Base-by-base conservation (phyloP, 2,329 filamentous ascomycete species). In the Alternaria sp. region DNA sequence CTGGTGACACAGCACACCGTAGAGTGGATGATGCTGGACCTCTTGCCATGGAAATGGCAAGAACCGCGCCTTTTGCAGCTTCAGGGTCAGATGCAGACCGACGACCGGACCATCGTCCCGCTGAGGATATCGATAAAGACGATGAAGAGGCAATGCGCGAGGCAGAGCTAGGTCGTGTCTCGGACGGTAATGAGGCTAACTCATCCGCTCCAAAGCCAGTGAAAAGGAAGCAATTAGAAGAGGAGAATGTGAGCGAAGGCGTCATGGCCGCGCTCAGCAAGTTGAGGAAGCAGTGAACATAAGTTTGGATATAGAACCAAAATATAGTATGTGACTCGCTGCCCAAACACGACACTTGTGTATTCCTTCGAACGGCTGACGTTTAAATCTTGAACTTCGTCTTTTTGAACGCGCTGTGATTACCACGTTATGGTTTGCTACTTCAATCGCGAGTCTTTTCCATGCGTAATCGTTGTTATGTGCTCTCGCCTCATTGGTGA, bases 241-340 rank as follows among this genome's bases (percentile, higher is more conserved):
- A 82, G 14, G 81, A 83, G 49, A 77, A 79, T n/a, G 70, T 88
- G 61, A 85, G 81, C 65, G 85, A 87, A 49, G 87, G 87, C 9
- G 83, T 89, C 51, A 82, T 84, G 78, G 85, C 85, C 30, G 87
- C 87, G 5, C 72, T 89, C 51, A 84, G 82, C 48, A 88, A 83
- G 66, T 72, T 89, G 49, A 79, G 87, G 61, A 70, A 79, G 51
- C 70, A 76, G 48, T 77, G 58, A 49, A 36, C 11, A 26, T 2
- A 18, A 11, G 20, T 42, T 16, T 7, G 34, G 3, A 22, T 11
- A 38, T 11, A 38, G 14, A 36, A 36, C 16, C 46, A 26, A 7
- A 36, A 26, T 26, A 14, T 11, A 7, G 34, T 34, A 36, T 49
- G 32, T 38, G 46, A 38, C 20, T 38, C 4, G 11, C 26, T 7